Evolutionary conservation across 2,329 filamentous ascomycete genomes (phyloP).

Genomic region (Whalleya microplaca): DNA sequence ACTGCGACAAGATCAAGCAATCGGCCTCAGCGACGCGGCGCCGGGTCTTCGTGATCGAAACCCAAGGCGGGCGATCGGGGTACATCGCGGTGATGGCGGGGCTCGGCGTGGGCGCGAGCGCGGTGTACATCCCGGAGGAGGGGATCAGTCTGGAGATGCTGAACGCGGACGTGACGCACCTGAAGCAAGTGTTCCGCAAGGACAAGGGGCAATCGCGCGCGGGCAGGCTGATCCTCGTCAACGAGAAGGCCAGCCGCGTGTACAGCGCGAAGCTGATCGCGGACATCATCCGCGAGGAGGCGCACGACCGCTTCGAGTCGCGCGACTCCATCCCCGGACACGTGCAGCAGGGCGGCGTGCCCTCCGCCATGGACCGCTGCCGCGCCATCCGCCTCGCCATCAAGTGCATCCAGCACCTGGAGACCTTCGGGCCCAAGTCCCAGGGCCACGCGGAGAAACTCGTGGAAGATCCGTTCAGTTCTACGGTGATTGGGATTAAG

Average conservation of each 20-base stretch:
- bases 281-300: conserved; percentile 93
- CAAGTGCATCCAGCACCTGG: conserved; percentile 91
- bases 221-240: conserved; percentile 93
- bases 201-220: conserved; percentile 89
- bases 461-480: conserved; percentile 71
- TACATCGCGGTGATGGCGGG: conserved; percentile 92
- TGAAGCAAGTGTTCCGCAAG: conserved; percentile 81
- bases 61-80: conserved; percentile 90
- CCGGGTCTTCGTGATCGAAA: conserved; percentile 96
- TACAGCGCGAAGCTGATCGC: conserved; percentile 94
- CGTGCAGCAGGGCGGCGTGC: conserved; percentile 91
- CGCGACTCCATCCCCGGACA: conserved; percentile 91
- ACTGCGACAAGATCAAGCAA: conserved; percentile 97
- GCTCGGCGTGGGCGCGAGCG: conserved; percentile 86
- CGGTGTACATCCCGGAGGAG: conserved; percentile 96
- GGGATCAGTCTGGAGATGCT: conserved; percentile 94
- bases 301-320: conserved; percentile 88
- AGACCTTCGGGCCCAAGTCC: conserved; percentile 70
- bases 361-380: conserved; percentile 94
- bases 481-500: conserved; percentile 88
- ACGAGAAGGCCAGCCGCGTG: conserved; percentile 88
- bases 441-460: conserved; percentile 64
- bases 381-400: conserved; percentile 90
- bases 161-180: conserved; percentile 83
- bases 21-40: conserved; percentile 92